Percentiles rank a stretch among this genome's conserved stretches.
phyloP scores from a whole-genome alignment of 768 basidiomycete species.

The Fomitopsis pulvina region DNA sequence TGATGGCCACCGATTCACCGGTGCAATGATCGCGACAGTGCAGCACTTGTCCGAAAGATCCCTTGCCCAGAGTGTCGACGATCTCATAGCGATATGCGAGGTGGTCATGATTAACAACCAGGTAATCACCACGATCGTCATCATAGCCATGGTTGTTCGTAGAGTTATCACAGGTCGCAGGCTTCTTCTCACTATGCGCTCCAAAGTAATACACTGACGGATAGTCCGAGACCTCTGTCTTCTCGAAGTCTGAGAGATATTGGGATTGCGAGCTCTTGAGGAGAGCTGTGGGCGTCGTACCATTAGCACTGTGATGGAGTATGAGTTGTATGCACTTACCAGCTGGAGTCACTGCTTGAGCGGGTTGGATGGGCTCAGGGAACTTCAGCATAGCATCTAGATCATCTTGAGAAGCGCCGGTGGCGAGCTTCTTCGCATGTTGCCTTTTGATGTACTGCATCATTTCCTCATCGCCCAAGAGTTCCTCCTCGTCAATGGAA shows the following conservation, averaged over 20 bases:
- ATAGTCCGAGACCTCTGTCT: slow-evolving; percentile 87
- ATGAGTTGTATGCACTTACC: slow-evolving; percentile 40
- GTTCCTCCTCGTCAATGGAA: slow-evolving; percentile 77
- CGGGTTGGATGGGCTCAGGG: slow-evolving; percentile 82
- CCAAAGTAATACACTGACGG: slow-evolving; percentile 80
- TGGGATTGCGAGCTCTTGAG: slow-evolving; percentile 61
- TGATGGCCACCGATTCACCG: slow-evolving; percentile 95
- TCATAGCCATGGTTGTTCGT: slow-evolving; percentile 94
- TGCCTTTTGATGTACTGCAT: slow-evolving; percentile 86
- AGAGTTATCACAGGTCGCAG: slow-evolving; percentile 61
- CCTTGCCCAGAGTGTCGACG: slow-evolving; percentile 89
- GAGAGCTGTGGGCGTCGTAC: slow-evolving; percentile 34
- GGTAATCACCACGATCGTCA: slow-evolving; percentile 97
- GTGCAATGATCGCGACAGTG: slow-evolving; percentile 94
- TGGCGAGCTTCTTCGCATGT: slow-evolving; percentile 79
- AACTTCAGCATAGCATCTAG: slow-evolving; percentile 86
- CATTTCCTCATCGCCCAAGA: slow-evolving; percentile 96
- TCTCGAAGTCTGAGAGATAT: slow-evolving; percentile 80
- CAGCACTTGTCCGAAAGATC: slow-evolving; percentile 96
- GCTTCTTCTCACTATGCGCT: slow-evolving; percentile 76
- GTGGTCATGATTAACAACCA: slow-evolving; percentile 85
- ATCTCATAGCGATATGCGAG: slow-evolving; percentile 96
- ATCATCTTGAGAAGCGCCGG: slow-evolving; percentile 80
- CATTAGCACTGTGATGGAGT: no score
- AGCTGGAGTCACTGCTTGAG: slow-evolving; percentile 54